A percentile compares a stretch with the other conserved stretches of the same genome.
These are phyloP conservation scores for Penstemon eatonii DNA, from an alignment of 257 asterid species.

Conservation along the genomic window DNA sequence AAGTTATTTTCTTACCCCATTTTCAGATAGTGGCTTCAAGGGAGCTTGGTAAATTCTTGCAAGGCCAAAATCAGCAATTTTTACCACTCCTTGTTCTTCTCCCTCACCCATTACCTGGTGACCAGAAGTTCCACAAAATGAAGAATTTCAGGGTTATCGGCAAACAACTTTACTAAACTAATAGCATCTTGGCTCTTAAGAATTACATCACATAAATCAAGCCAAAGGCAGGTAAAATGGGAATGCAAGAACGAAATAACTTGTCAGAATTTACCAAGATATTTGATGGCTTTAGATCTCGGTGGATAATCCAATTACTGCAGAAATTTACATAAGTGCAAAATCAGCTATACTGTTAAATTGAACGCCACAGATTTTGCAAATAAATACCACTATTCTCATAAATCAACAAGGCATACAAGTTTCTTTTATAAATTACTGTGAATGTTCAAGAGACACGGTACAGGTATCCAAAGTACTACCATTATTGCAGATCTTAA, in stretches of 20 bases:
- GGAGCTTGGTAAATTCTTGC: slow-evolving; percentile 98
- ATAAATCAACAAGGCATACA: slow-evolving; percentile 3
- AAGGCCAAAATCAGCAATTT: slow-evolving; percentile 97
- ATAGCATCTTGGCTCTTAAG: background rate
- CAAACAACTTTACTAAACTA: slow-evolving; percentile 8
- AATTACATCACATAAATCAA: slow-evolving; percentile 5
- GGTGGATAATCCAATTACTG: slow-evolving; percentile 97
- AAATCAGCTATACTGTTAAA: slow-evolving; percentile 1
- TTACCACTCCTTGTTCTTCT: slow-evolving; percentile 94
- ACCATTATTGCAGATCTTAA: background rate
- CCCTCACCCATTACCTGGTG: slow-evolving; percentile 98
- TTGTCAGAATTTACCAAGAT: slow-evolving; percentile 60
- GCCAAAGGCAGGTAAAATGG: slow-evolving; percentile 9
- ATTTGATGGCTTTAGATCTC: slow-evolving; percentile 98
- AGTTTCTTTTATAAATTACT: background rate
- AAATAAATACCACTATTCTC: slow-evolving; percentile 14
- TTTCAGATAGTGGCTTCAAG: slow-evolving; percentile 75
- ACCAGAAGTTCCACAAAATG: slow-evolving; percentile 23
- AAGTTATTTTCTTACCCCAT: slow-evolving; percentile 68
- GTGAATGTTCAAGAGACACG: background rate
- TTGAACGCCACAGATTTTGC: slow-evolving; percentile 13
- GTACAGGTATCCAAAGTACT: too few relatives aligned
- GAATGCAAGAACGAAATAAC: slow-evolving; percentile 10
- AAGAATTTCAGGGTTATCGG: slow-evolving; percentile 10
- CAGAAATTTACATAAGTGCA: slow-evolving; percentile 32